Percentiles rank a stretch among this genome's conserved stretches.
Evolutionary conservation across 202 grass and related monocot species (phyloP).

Genomic region (Schoenoplectus triqueter): DNA sequence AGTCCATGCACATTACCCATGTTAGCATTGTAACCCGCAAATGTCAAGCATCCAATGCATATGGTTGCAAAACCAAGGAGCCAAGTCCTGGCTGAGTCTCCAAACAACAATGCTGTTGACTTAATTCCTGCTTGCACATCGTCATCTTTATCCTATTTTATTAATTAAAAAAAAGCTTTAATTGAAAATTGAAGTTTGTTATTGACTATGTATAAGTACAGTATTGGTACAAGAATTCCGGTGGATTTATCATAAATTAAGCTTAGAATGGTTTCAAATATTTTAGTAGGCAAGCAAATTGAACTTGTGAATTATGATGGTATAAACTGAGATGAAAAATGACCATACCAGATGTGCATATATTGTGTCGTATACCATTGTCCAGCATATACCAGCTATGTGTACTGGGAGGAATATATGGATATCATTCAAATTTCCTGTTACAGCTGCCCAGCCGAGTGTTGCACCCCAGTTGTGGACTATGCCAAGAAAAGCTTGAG

Average conservation of each 20-base stretch:
- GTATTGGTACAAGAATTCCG: not conserved
- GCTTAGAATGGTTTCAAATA: not conserved
- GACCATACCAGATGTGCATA: conserved; percentile 51
- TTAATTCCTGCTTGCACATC: conserved; percentile 51
- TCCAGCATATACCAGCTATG: conserved; percentile 52
- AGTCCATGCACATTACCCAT: conserved; percentile 37
- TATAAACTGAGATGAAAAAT: not conserved
- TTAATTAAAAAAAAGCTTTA: not conserved
- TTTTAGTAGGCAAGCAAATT: not conserved
- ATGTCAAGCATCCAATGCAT: conserved; percentile 39
- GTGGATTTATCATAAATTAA: not conserved
- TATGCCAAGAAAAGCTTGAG: conserved; percentile 58
- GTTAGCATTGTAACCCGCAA: conserved; percentile 48
- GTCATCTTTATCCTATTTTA: conserved; percentile 46
- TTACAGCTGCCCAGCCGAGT: conserved; percentile 51
- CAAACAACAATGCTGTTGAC: conserved; percentile 54
- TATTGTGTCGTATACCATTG: conserved; percentile 64
- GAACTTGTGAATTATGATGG: conserved; percentile 13
- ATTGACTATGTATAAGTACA: not conserved
- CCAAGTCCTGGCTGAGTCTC: conserved; percentile 42
- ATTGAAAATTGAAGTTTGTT: not conserved
- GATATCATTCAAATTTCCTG: conserved; percentile 44
- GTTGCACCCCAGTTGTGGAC: conserved; percentile 47
- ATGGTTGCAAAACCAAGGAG: conserved; percentile 45
- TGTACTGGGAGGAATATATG: conserved; percentile 45